phyloP scores from a whole-genome alignment of 179 eudicot species.

The Monotropa hypopitys region DNA sequence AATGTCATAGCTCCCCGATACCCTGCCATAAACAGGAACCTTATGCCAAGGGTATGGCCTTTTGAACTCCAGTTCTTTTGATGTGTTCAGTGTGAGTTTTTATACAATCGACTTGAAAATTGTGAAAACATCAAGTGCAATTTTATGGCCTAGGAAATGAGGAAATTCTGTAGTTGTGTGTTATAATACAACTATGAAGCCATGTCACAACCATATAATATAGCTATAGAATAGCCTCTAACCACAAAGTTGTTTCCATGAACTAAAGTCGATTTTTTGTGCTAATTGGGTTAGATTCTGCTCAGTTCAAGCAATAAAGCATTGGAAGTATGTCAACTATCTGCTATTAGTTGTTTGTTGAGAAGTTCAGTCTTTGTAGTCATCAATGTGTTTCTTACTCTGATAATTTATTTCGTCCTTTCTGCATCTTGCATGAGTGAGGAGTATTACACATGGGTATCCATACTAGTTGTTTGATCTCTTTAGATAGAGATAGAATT shows the following conservation, averaged over 20 bases:
- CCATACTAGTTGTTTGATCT: not conserved
- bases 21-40: not conserved
- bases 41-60: not conserved
- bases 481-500: not conserved
- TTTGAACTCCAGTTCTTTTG: not conserved
- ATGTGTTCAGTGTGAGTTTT: no score
- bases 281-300: not conserved
- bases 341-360: not conserved
- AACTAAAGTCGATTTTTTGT: not conserved
- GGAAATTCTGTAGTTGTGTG: not conserved
- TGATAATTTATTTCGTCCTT: not conserved
- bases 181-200: not conserved
- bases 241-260: not conserved
- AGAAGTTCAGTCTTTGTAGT: not conserved
- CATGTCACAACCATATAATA: not conserved
- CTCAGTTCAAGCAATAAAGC: not conserved
- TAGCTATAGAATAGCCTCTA: not conserved
- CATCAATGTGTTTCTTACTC: not conserved
- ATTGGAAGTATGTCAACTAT: not conserved
- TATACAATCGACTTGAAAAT: no score
- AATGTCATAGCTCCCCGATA: not conserved
- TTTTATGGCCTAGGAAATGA: not conserved
- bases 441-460: not conserved
- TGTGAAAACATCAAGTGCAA: not conserved
- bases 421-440: not conserved